Percentiles rank a stretch among this genome's conserved stretches.
Conservation (phyloP, 2,329 filamentous ascomycete genomes). For the Paecilomyces sp. region DNA sequence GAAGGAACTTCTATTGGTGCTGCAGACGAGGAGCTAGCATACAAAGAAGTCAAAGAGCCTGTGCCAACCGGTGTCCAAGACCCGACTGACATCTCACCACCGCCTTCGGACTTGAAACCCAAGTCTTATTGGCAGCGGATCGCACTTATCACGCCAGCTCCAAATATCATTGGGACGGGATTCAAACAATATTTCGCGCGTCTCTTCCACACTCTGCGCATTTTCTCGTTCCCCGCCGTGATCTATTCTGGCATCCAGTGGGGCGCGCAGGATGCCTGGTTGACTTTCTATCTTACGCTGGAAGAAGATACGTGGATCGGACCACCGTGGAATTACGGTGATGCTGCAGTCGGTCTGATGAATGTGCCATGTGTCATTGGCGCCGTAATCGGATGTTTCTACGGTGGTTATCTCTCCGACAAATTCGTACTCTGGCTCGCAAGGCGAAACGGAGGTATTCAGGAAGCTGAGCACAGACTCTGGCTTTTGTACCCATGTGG, state of each 20-base stretch:
- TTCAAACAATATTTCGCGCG: conserved; percentile 48
- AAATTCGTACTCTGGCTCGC: conserved; percentile 51
- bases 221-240: conserved; percentile 53
- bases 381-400: conserved; percentile 49
- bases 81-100: background rate
- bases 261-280: conserved; percentile 54
- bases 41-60: background rate
- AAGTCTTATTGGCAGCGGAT: conserved; percentile 52
- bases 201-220: conserved; percentile 49
- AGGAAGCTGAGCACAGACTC: conserved; percentile 49
- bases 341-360: conserved; percentile 51
- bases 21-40: conserved; percentile 5
- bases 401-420: conserved; percentile 52
- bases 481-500: conserved; percentile 47
- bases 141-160: conserved; percentile 48
- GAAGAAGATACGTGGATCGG: conserved; percentile 51
- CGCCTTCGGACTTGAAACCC: conserved; percentile 17
- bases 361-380: conserved; percentile 44
- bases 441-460: conserved; percentile 46
- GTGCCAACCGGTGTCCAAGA: background rate
- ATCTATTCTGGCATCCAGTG: conserved; percentile 53
- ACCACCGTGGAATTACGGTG: conserved; percentile 49
- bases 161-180: conserved; percentile 47
- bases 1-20: background rate
- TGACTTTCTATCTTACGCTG: conserved; percentile 53